Percentiles rank a stretch among this genome's conserved stretches.
Conservation (phyloP, 805 yeast genomes). For the Yamadazyma insecticola region DNA sequence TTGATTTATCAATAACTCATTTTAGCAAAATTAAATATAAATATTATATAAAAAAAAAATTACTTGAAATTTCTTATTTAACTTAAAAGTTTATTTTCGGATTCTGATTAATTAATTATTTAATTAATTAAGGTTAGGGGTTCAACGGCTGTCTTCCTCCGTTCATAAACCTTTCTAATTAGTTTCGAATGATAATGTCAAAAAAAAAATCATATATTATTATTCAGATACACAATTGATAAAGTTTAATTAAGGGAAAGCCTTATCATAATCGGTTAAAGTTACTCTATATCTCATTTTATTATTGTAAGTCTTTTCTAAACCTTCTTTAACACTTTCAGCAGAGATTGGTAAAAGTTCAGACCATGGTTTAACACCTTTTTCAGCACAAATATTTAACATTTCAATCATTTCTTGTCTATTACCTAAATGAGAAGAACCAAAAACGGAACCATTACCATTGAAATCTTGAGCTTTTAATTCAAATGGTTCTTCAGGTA, state of each 20-base stretch:
- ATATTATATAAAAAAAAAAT: no score
- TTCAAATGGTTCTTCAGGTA: slow-evolving; percentile 46
- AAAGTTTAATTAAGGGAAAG: slow-evolving; percentile 35
- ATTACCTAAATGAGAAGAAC: slow-evolving; percentile 58
- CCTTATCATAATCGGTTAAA: slow-evolving; percentile 51
- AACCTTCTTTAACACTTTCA: slow-evolving; percentile 49
- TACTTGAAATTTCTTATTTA: no score
- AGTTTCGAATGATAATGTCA: no score
- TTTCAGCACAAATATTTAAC: slow-evolving; percentile 59
- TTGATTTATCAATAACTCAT: no score
- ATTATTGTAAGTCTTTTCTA: slow-evolving; percentile 49
- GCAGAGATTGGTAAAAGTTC: slow-evolving; percentile 54
- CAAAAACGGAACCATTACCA: slow-evolving; percentile 45
- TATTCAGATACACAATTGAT: background rate
- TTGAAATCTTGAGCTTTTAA: slow-evolving; percentile 52
- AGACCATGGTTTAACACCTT: slow-evolving; percentile 57
- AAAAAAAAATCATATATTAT: no score
- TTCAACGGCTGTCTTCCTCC: no score
- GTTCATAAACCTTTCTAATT: no score
- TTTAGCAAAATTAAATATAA: no score
- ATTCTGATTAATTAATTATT: no score
- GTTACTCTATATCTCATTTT: slow-evolving; percentile 65
- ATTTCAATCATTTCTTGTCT: slow-evolving; percentile 62
- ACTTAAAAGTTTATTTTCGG: no score
- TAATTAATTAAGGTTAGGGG: no score